Percentiles rank a stretch among this genome's conserved stretches.
These are phyloP conservation scores for Durio zibethinus DNA, from an alignment of 345 rosid species.

Conservation along the genomic window DNA sequence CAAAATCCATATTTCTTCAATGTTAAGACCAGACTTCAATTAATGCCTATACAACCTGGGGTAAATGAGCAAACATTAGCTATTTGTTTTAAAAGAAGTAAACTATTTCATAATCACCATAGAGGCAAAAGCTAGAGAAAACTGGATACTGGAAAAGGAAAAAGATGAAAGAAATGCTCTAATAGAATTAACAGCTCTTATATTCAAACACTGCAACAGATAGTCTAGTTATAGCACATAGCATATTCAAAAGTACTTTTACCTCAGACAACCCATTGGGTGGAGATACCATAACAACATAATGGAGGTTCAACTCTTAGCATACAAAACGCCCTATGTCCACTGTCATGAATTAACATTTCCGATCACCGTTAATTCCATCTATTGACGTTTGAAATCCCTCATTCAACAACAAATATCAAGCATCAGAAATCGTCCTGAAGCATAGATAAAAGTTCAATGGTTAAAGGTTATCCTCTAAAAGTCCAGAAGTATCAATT, in stretches of 20 bases:
- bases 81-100: background rate
- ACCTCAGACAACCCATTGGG: background rate
- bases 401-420: background rate
- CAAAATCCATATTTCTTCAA: conserved; percentile 57
- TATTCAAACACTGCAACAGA: background rate
- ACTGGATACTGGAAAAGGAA: background rate
- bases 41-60: conserved; percentile 45
- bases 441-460: background rate
- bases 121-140: background rate
- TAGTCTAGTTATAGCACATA: background rate
- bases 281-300: background rate
- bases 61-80: conserved; percentile 1
- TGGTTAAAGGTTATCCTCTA: background rate
- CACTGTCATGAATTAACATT: background rate
- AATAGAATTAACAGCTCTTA: background rate
- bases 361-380: background rate
- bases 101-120: background rate
- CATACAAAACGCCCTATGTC: background rate
- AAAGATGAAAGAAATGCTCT: background rate
- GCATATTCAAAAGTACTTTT: background rate
- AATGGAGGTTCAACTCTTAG: background rate
- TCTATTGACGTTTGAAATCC: background rate
- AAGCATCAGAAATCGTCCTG: background rate
- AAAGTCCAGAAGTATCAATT: background rate
- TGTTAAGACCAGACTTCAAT: conserved; percentile 15